phyloP scores from a whole-genome alignment of 2,329 filamentous ascomycete genomes.

The Plenodomus biglobosus region DNA sequence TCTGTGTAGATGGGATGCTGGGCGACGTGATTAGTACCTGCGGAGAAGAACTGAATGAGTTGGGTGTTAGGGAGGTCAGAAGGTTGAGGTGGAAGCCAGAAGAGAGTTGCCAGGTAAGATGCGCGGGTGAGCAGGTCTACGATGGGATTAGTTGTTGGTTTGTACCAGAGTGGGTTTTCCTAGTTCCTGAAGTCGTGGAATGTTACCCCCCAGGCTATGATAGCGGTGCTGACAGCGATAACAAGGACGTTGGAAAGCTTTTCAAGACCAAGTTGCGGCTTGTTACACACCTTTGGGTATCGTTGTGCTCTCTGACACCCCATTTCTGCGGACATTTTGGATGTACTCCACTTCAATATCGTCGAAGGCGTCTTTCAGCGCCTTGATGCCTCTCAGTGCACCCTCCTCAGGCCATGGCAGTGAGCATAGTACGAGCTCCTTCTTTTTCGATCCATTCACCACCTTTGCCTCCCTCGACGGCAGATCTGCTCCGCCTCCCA shows the following conservation, averaged over 20 bases:
- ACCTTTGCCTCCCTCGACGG: conserved; percentile 17
- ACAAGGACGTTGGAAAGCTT: not conserved
- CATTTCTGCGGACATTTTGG: conserved; percentile 27
- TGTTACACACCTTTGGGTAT: conserved; percentile 48
- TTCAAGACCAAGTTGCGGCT: not conserved
- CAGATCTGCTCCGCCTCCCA: conserved; percentile 49
- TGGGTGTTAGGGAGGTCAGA: conserved; percentile 46
- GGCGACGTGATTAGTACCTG: conserved; percentile 59
- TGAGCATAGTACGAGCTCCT: conserved; percentile 46
- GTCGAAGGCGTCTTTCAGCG: conserved; percentile 33
- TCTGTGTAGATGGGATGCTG: conserved; percentile 57
- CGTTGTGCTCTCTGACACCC: conserved; percentile 39
- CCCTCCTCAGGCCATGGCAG: conserved; percentile 44
- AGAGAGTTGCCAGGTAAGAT: conserved; percentile 54
- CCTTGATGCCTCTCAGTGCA: conserved; percentile 21
- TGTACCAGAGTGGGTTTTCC: not conserved
- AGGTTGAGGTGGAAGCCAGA: conserved; percentile 46
- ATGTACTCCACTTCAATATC: conserved; percentile 37
- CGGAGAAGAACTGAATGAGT: conserved; percentile 60
- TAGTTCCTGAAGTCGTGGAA: not conserved
- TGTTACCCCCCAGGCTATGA: not conserved
- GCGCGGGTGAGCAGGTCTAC: conserved; percentile 31
- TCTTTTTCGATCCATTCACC: conserved; percentile 21
- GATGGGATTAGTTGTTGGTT: not conserved
- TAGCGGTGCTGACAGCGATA: not conserved